phyloP scores from a whole-genome alignment of 1,139 yeast species.

The Chernovozyma sophiae-reginae region DNA sequence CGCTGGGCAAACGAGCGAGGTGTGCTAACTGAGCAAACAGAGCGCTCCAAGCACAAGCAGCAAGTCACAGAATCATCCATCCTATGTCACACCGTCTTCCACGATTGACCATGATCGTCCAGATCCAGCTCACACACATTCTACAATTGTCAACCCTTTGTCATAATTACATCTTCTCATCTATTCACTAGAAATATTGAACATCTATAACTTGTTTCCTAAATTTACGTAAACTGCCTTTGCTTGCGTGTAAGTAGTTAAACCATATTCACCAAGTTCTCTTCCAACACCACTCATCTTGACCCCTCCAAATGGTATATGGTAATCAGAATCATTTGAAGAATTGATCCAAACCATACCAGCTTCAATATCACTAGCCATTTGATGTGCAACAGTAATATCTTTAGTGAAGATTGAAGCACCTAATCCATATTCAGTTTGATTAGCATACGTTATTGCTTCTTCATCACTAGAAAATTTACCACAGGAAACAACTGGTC shows the following conservation, averaged over 20 bases:
- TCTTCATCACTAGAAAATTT: conserved; percentile 52
- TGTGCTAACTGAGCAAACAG: no score
- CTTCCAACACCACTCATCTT: conserved; percentile 86
- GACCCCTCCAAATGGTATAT: conserved; percentile 75
- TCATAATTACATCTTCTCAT: no score
- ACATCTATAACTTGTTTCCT: conserved; percentile 29
- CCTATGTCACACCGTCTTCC: no score
- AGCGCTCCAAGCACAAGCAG: no score
- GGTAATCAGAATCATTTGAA: conserved; percentile 71
- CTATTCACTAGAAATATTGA: no score
- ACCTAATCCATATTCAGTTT: conserved; percentile 53
- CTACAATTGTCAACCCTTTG: no score
- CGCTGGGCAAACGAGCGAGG: no score
- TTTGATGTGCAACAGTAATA: conserved; percentile 38
- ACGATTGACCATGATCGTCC: no score
- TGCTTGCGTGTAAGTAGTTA: conserved; percentile 69
- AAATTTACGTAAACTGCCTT: conserved; percentile 75
- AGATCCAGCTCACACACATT: no score
- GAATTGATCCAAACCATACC: conserved; percentile 63
- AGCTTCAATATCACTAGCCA: conserved; percentile 44
- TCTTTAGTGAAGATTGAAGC: conserved; percentile 78
- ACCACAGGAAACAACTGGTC: conserved; percentile 55
- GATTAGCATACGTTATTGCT: conserved; percentile 48
- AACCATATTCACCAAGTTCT: conserved; percentile 83
- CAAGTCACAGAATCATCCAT: no score